phyloP scores from a whole-genome alignment of 73 alveolate species.

The Symbiodinium natans region DNA sequence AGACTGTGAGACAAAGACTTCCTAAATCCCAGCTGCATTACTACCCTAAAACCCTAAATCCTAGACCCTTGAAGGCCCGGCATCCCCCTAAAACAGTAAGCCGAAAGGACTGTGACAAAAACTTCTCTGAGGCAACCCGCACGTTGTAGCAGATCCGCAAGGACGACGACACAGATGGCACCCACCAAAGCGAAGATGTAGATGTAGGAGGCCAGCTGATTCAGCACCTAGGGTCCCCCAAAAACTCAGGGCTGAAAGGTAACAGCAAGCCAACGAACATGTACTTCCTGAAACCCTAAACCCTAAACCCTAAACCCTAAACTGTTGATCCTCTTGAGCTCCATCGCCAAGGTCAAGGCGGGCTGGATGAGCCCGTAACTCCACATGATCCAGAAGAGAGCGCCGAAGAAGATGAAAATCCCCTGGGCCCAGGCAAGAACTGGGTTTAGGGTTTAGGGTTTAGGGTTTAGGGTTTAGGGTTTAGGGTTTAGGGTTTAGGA shows the following conservation, averaged over 20 bases:
- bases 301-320: neutral
- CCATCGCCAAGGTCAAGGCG: slow-evolving; percentile 1
- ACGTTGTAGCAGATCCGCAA: neutral
- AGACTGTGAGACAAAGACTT: no score
- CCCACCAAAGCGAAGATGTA: slow-evolving; percentile 55
- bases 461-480: no score
- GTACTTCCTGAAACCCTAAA: neutral
- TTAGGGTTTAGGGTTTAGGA: no score
- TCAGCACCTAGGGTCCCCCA: neutral
- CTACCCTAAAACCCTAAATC: no score
- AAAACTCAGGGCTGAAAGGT: neutral
- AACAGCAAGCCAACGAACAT: neutral
- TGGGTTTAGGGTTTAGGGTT: no score
- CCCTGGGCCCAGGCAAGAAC: neutral
- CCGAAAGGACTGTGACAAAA: no score
- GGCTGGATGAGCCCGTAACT: slow-evolving; percentile 30
- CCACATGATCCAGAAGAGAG: neutral
- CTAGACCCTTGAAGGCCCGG: no score
- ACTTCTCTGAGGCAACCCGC: neutral
- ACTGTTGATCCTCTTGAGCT: neutral
- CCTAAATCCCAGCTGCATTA: no score
- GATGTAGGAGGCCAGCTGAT: slow-evolving; percentile 51
- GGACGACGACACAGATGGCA: neutral
- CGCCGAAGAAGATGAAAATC: neutral
- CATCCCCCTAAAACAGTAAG: no score